Conservation (phyloP, 108 stramenopile genomes). For the Aurantiochytrium sp. region DNA sequence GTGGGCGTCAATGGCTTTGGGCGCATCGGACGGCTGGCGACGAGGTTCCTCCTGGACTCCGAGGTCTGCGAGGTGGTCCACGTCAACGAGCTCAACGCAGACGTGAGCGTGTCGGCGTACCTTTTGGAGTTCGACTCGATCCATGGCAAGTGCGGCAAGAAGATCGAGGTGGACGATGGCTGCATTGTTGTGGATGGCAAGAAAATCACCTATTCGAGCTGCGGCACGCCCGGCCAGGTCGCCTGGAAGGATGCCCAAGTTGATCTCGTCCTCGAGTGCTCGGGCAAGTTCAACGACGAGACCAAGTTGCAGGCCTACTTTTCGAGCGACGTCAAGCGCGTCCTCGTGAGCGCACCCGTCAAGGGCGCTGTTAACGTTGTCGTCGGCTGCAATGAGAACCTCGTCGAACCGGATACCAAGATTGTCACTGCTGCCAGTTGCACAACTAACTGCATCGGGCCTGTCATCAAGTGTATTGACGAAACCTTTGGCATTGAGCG, state of each 20-base stretch:
- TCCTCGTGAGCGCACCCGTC: conserved; percentile 84
- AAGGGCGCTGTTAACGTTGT: conserved; percentile 89
- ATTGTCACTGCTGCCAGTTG: conserved; percentile 85
- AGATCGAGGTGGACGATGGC: conserved; percentile 55
- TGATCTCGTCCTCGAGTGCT: conserved; percentile 83
- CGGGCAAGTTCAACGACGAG: conserved; percentile 75
- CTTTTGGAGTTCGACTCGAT: conserved; percentile 85
- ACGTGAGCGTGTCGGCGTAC: conserved; percentile 60
- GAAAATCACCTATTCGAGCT: conserved; percentile 60
- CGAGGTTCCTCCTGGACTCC: conserved; percentile 78
- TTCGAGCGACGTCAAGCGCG: conserved; percentile 72
- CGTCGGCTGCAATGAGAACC: conserved; percentile 79
- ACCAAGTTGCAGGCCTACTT: conserved; percentile 65
- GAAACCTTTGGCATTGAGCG: conserved; percentile 82
- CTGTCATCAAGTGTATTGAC: conserved; percentile 78
- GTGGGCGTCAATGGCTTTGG: conserved; percentile 81
- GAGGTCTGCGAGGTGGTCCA: conserved; percentile 70
- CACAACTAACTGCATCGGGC: conserved; percentile 89
- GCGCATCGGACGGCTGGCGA: conserved; percentile 79
- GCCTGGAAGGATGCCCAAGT: conserved; percentile 63
- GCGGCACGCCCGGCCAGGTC: conserved; percentile 63
- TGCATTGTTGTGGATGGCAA: conserved; percentile 77
- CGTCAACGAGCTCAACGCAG: conserved; percentile 75
- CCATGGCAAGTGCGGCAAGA: conserved; percentile 82
- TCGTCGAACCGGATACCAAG: conserved; percentile 50